phyloP scores from a whole-genome alignment of 2,329 filamentous ascomycete genomes.

The Cercospora zeae-maydis region DNA sequence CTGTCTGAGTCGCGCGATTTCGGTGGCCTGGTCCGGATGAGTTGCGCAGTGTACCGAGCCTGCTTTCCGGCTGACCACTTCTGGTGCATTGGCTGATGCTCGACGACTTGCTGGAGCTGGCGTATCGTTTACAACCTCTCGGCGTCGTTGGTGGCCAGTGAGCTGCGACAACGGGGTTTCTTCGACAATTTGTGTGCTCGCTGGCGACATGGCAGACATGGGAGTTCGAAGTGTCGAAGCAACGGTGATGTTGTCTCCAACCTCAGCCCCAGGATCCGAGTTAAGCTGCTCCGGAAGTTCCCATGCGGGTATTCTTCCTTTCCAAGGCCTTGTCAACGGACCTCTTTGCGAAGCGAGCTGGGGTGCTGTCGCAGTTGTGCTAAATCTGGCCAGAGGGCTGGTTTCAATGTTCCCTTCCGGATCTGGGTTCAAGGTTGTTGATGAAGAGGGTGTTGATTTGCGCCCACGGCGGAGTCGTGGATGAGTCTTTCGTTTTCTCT shows the following conservation, averaged over 20 bases:
- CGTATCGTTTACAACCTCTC: too few relatives aligned
- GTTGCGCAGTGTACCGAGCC: not conserved
- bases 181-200: conserved; percentile 7
- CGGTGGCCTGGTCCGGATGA: not conserved
- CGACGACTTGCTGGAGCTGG: not conserved
- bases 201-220: not conserved
- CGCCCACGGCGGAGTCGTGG: not conserved
- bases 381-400: not conserved
- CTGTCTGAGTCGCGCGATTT: not conserved
- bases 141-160: not conserved
- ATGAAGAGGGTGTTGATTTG: not conserved
- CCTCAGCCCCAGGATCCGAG: not conserved
- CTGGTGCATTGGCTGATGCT: not conserved
- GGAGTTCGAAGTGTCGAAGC: not conserved
- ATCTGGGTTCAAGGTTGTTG: not conserved
- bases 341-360: not conserved
- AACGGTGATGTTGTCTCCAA: not conserved
- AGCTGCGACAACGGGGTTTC: conserved; percentile 7
- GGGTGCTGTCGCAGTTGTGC: not conserved
- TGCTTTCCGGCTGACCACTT: not conserved
- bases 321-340: not conserved
- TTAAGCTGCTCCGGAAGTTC: not conserved
- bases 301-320: too few relatives aligned
- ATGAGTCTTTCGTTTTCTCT: not conserved
- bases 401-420: not conserved